Conservation (phyloP, 352 stramenopile species). For the Pythium insidiosum region DNA sequence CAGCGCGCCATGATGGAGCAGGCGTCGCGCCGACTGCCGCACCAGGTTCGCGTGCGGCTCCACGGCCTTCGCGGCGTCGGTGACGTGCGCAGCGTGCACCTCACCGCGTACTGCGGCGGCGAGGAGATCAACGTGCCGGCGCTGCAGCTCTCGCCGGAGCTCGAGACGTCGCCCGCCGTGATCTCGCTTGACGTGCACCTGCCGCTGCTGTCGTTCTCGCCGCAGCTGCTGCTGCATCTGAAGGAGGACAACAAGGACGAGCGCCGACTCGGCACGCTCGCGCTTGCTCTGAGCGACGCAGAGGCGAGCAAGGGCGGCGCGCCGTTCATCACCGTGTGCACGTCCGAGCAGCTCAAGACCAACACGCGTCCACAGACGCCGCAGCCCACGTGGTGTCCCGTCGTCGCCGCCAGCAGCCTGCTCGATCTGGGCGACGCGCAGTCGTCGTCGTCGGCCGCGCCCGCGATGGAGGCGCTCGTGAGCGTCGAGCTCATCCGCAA, state of each 20-base stretch:
- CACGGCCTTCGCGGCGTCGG: constrained; percentile 26
- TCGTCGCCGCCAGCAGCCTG: constrained; percentile 41
- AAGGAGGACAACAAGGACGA: constrained; percentile 23
- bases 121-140: constrained; percentile 23
- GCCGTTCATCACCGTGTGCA: constrained; percentile 25
- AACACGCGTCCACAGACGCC: constrained; percentile 31
- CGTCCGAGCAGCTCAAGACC: constrained; percentile 43
- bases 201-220: constrained; percentile 36
- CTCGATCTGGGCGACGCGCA: constrained; percentile 31
- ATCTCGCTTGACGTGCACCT: constrained; percentile 70
- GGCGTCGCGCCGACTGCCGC: constrained; percentile 51
- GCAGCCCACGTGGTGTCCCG: constrained; percentile 34
- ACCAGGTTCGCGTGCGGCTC: constrained; percentile 69
- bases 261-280: constrained; percentile 10
- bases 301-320: constrained; percentile 4
- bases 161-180: constrained; percentile 32
- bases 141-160: constrained; percentile 19
- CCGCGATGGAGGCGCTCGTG: constrained; percentile 34
- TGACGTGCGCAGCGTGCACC: constrained; percentile 38
- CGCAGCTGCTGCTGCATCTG: constrained; percentile 55
- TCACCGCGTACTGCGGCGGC: constrained; percentile 62
- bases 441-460: no score
- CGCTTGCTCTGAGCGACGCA: constrained; percentile 6
- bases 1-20: constrained; percentile 44
- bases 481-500: constrained; percentile 55